phyloP scores from a whole-genome alignment of 2,329 filamentous ascomycete species.

The Colletotrichum sp. region DNA sequence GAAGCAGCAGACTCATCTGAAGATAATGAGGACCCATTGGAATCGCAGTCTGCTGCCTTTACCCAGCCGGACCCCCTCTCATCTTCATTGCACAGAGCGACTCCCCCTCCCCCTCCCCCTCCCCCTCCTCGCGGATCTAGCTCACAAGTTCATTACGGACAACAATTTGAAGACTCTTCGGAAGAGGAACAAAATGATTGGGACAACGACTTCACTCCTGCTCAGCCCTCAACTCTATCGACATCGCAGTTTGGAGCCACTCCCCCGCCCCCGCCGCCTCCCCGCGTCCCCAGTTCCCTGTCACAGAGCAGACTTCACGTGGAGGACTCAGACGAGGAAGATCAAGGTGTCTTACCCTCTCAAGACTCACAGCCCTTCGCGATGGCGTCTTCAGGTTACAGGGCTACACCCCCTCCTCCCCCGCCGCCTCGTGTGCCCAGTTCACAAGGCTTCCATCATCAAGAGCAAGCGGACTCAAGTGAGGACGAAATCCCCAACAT shows the following conservation, averaged over 20 bases:
- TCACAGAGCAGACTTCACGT: not conserved
- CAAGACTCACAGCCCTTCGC: not conserved
- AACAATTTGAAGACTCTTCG: not conserved
- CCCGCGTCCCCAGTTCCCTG: not conserved
- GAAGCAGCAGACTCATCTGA: not conserved
- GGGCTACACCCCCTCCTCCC: not conserved
- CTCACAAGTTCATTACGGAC: not conserved
- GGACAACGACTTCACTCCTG: not conserved
- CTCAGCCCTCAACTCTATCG: not conserved
- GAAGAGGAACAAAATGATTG: not conserved
- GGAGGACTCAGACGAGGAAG: conserved; percentile 1
- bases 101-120: not conserved
- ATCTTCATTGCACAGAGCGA: not conserved
- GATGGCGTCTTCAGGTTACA: not conserved
- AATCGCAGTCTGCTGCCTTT: not conserved
- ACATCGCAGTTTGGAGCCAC: not conserved
- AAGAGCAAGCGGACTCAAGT: conserved; percentile 18
- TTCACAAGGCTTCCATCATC: conserved; percentile 11
- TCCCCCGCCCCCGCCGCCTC: not conserved
- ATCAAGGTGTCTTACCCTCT: conserved; percentile 1
- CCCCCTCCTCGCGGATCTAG: not conserved
- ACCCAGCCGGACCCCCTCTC: not conserved
- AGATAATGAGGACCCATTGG: not conserved
- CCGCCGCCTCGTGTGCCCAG: not conserved
- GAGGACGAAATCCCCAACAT: conserved; percentile 8